Evolutionary conservation across 805 yeast species (phyloP).

Genomic region (Starmerella vaccinii): DNA sequence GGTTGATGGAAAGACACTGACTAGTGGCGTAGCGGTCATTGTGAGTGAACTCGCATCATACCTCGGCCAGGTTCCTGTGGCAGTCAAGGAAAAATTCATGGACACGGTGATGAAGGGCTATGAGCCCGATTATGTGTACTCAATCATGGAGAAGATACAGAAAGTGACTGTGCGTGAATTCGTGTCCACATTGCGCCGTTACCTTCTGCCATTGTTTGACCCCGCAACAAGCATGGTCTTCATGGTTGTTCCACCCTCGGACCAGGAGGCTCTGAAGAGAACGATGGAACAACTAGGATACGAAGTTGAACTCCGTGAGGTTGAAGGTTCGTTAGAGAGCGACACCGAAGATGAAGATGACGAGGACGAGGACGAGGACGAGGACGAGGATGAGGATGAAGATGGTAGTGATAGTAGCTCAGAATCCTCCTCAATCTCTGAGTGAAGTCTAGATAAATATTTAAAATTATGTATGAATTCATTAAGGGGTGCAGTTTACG

Average conservation of each 20-base stretch:
- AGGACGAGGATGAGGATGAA: background rate
- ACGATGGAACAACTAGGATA: slow-evolving; percentile 51
- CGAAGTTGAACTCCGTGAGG: slow-evolving; percentile 46
- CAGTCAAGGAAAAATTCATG: slow-evolving; percentile 55
- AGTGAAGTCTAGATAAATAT: background rate
- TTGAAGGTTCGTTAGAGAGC: slow-evolving; percentile 29
- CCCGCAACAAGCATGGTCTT: slow-evolving; percentile 49
- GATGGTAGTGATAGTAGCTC: background rate
- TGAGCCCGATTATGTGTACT: slow-evolving; percentile 54
- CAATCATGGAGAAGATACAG: slow-evolving; percentile 45
- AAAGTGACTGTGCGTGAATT: slow-evolving; percentile 42
- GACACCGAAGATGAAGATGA: background rate
- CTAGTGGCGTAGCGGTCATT: slow-evolving; percentile 66
- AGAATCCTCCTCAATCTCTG: background rate
- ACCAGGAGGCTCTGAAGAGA: slow-evolving; percentile 38
- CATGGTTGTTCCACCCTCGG: slow-evolving; percentile 63
- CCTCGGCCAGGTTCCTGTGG: slow-evolving; percentile 53
- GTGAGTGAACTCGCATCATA: slow-evolving; percentile 60
- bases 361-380: slow-evolving; percentile 2
- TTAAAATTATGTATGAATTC: too few species aligned
- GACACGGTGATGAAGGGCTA: slow-evolving; percentile 59
- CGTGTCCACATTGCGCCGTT: slow-evolving; percentile 40
- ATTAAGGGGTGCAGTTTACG: background rate
- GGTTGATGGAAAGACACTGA: slow-evolving; percentile 51
- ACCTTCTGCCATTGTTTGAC: slow-evolving; percentile 57